Base-by-base conservation (phyloP, 2,329 filamentous ascomycete genomes). In the Fusarium papillatum region DNA sequence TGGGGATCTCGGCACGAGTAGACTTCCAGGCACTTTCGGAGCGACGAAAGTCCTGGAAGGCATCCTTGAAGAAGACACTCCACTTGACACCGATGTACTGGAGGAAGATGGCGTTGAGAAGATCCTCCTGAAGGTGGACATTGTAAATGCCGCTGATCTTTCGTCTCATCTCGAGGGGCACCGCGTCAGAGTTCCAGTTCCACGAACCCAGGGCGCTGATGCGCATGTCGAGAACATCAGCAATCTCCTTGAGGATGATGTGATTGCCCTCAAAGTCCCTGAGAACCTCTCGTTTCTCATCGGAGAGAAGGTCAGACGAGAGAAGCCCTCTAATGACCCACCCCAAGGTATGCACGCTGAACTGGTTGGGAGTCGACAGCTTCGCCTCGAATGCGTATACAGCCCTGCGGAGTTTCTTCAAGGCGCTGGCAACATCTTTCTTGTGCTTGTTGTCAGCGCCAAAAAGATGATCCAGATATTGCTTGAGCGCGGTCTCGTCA, bases 191-290 rank as follows among this genome's bases (percentile, higher is more conserved):
- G 36, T 71, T 81, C 88, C 88, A 90, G 0, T 83, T 81, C 88
- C 88, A 90, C 5, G 81, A 81, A 5, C 84, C 80, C 2, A 90
- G 77, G 0, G 84, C 82, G 4, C 84, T 80, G 8, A 89, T 82
- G 17, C 88, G 84, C 84, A 90, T 88, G 72, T 90, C 89, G 62
- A 90, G 83, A 3, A 90, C 87, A 67, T 90, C 88, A 1, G 86
- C 85, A 17, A 90, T 85, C 78, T 90, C 88, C 2, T 80, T 80
- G 14, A 89, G 74, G 11, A 89, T 85, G 31, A 84, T 80, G 0
- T 77, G 68, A 63, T 86, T 87, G 11, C 80, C 78, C 26, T 83
- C 77, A 64, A 90, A 87, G 55, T 88, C 87, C 8, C 80, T 82
- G 19, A 90, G 79, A 0, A 85, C 83, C 69, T 83, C 83, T 4